These are phyloP conservation scores for Marasmius fiardii DNA, from an alignment of 1,284 basidiomycete species.

Conservation along the genomic window DNA sequence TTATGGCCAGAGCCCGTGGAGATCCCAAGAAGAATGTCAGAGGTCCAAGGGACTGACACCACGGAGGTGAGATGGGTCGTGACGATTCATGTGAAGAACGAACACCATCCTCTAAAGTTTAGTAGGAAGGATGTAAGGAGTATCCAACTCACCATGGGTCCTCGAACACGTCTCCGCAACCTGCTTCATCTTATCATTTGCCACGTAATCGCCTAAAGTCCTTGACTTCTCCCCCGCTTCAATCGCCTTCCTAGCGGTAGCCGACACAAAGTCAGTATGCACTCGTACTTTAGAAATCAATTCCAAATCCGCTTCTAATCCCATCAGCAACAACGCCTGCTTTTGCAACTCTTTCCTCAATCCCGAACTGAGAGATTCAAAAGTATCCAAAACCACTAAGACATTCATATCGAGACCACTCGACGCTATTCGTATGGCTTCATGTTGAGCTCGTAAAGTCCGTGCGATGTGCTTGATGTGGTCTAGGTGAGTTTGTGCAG, in stretches of 20 bases:
- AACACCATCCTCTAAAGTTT: too few relatives aligned
- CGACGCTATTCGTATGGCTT: slow-evolving; percentile 66
- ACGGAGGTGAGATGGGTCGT: too few relatives aligned
- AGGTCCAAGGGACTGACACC: too few relatives aligned
- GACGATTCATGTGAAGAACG: too few relatives aligned
- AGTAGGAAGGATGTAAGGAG: too few relatives aligned
- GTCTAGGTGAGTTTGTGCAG: slow-evolving; percentile 60
- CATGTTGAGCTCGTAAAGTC: slow-evolving; percentile 58
- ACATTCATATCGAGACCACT: slow-evolving; percentile 67
- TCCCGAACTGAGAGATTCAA: slow-evolving; percentile 54
- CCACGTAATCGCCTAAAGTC: slow-evolving; percentile 80
- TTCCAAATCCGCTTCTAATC: slow-evolving; percentile 66
- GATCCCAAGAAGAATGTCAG: too few relatives aligned
- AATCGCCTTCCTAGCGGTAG: slow-evolving; percentile 58
- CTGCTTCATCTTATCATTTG: slow-evolving; percentile 71
- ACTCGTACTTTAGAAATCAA: slow-evolving; percentile 62
- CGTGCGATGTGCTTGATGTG: slow-evolving; percentile 45
- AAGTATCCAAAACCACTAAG: slow-evolving; percentile 65
- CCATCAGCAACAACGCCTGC: slow-evolving; percentile 56
- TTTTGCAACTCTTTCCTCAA: slow-evolving; percentile 60
- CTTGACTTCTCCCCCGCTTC: slow-evolving; percentile 60
- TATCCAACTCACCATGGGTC: slow-evolving; percentile 58
- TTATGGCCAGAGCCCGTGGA: too few relatives aligned
- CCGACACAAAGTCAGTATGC: slow-evolving; percentile 73
- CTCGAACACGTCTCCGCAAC: slow-evolving; percentile 72